Evolutionary conservation across 208 protist genomes (phyloP).

Genomic region (Crithidia thermophila): DNA sequence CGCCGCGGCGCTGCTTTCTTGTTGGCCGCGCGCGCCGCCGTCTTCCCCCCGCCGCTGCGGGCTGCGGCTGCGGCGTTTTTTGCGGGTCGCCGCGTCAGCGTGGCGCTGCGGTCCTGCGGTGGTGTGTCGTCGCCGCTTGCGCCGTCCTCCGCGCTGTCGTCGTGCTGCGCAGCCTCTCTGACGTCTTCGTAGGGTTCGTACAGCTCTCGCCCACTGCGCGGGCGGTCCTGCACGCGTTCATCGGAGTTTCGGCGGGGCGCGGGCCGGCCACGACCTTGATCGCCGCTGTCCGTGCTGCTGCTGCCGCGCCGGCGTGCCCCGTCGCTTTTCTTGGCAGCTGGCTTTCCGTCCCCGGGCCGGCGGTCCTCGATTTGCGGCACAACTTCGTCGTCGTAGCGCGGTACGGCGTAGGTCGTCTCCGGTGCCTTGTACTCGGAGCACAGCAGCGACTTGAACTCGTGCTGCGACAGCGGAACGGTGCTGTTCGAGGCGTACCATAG

Average conservation of each 20-base stretch:
- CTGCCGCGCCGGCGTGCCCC: neutral
- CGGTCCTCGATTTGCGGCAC: neutral
- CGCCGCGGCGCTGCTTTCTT: neutral
- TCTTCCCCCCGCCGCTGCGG: too few relatives aligned
- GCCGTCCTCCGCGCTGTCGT: neutral
- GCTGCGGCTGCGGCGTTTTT: neutral
- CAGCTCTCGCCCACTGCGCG: conserved; percentile 1
- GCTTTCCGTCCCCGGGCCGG: neutral
- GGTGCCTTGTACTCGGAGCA: conserved; percentile 54
- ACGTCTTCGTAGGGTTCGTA: conserved; percentile 22
- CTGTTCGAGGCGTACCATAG: conserved; percentile 33
- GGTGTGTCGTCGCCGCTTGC: too few relatives aligned
- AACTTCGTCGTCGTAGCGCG: neutral
- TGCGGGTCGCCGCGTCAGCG: neutral
- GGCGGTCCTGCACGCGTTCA: conserved; percentile 1
- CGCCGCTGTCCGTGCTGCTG: neutral
- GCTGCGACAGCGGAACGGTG: conserved; percentile 23
- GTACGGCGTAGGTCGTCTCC: conserved; percentile 5
- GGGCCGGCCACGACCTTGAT: neutral
- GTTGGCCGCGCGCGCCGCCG: neutral
- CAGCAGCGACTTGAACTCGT: conserved; percentile 74
- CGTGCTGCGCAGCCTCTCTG: too few relatives aligned
- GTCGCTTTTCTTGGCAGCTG: neutral
- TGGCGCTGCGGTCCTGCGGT: too few relatives aligned
- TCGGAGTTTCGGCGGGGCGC: neutral